Evolutionary conservation across 2,329 filamentous ascomycete genomes (phyloP), one percentile per base, ranked within the genome.

Genomic region (Conoideocrella luteorostrata): DNA sequence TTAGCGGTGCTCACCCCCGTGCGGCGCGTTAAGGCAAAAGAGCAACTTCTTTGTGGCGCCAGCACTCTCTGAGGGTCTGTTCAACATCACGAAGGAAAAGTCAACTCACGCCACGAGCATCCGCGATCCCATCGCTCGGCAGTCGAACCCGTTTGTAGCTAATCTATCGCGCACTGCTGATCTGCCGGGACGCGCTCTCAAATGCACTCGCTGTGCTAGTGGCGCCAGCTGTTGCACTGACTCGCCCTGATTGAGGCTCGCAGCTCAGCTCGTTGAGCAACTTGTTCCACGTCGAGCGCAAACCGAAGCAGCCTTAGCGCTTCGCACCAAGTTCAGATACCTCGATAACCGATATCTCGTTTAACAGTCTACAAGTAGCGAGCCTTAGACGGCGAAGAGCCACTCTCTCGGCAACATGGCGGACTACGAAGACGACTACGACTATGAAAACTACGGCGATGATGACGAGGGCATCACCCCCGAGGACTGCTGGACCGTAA

Each of bases 401-500:
- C 21, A 13, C 24, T 39, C 41, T 11, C 4, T 9, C 41, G 47
- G 37, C 59, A 64, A 41, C 52, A 78, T 78, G 74, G 73, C 72
- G 22, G 72, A 75, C 47, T 77, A 79, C 64, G 75, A 77, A 44
- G 70, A 75, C 39, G 68, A 70, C 10, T 75, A 69, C 63, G 77
- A 82, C 50, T 87, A 88, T 61, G 83, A 84, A 48, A 78, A 81
- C 51, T 85, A 84, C 56, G 80, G 77, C 47, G 81, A 85, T 49
- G 82, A 79, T 28, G 78, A 82, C 49, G 70, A 75, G 47, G 73
- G 73, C 55, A 95, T 97, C 69, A 95, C 90, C 21, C 88, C 90
- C 48, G 93, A 97, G 71, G 94, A 98, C 69, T 96, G 89, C 73
- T 98, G 94, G 93, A 86, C 86, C 52, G 91, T 97, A 59, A 97